Evolutionary conservation across 75 land plant genomes (phyloP).

Genomic region (Picea glauca): DNA sequence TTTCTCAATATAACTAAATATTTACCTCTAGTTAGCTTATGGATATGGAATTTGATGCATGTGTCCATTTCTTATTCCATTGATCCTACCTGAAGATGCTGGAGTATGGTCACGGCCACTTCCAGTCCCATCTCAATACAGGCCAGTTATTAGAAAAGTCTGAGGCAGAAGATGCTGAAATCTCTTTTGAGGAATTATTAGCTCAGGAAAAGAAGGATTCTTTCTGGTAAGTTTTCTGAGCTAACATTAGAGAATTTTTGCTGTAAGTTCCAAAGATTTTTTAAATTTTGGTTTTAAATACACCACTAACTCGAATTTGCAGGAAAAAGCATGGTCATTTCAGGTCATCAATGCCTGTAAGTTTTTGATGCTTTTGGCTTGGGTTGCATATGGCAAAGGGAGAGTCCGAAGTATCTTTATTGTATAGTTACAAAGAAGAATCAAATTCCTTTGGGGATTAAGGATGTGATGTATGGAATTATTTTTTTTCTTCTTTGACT

Average conservation of each 20-base stretch:
- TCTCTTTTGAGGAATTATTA: slow-evolving; percentile 76
- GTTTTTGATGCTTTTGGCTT: not conserved
- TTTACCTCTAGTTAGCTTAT: slow-evolving; percentile 1
- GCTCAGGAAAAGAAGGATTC: slow-evolving; percentile 85
- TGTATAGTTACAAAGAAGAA: slow-evolving; percentile 7
- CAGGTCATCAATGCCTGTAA: slow-evolving; percentile 7
- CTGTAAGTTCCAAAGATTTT: too few species aligned
- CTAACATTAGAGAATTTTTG: not conserved
- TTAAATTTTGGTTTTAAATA: not conserved
- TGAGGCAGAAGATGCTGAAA: slow-evolving; percentile 49
- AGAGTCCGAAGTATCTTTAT: not conserved
- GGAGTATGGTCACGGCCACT: slow-evolving; percentile 51
- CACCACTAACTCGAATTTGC: not conserved
- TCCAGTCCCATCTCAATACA: slow-evolving; percentile 50
- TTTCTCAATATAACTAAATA: not conserved
- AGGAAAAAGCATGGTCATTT: slow-evolving; percentile 10
- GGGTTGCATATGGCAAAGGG: not conserved
- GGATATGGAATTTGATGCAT: not conserved
- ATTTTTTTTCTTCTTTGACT: not conserved
- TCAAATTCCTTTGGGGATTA: not conserved
- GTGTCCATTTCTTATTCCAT: not conserved
- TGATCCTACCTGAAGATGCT: slow-evolving; percentile 48
- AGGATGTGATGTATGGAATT: not conserved
- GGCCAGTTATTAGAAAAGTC: slow-evolving; percentile 34
- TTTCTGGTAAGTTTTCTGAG: slow-evolving; percentile 49